Evolutionary conservation across 164 flowering plant genomes (phyloP), one percentile per base, ranked within the genome.

Genomic region (Brasenia schreberi): DNA sequence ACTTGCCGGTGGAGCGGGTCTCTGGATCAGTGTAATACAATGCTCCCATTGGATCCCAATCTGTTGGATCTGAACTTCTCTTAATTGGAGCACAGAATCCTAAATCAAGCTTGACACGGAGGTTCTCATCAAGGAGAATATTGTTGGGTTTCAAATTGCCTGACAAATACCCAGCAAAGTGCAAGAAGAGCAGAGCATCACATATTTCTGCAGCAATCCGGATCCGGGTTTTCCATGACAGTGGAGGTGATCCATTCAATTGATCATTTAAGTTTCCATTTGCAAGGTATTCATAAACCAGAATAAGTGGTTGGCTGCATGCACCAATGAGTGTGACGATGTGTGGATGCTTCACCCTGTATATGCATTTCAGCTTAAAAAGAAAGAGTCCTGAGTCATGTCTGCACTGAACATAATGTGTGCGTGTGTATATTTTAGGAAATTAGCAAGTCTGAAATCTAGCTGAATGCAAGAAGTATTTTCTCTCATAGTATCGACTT

Each of bases 231-330:
- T 87, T 87, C 98, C 97, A 93, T 43, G 96, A 71, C 45, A 93
- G 76, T 4, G 96, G 96, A 0, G 90, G 73, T 64, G 86, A 70
- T 68, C 84, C 84, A 76, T 81, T 81, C 78, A 92, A 91, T 18
- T 88, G 86, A 67, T 92, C 96, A 75, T 92, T 96, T 43, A 92
- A 87, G 73, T 90, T 92, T 59, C 98, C 98, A 74, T 82, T 80
- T 9, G 85, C 79, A 43, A 87, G 90, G 77, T 82, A 92, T 70
- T 92, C 96, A 59, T 88, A 92, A 42, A 92, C 53, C 14, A 92
- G 87, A n/a, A 85, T 58, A 77, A 81, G 78, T 6, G 83, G 76
- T 66, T 88, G 93, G 49, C 90, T 89, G 66, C 98, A 92, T 43
- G 90, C 81, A 69, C 98, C 98, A 66, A 92, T 75, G 18, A 92